Base-by-base conservation (phyloP, 2,329 filamentous ascomycete species). In the Phyllosticta citrichinensis region DNA sequence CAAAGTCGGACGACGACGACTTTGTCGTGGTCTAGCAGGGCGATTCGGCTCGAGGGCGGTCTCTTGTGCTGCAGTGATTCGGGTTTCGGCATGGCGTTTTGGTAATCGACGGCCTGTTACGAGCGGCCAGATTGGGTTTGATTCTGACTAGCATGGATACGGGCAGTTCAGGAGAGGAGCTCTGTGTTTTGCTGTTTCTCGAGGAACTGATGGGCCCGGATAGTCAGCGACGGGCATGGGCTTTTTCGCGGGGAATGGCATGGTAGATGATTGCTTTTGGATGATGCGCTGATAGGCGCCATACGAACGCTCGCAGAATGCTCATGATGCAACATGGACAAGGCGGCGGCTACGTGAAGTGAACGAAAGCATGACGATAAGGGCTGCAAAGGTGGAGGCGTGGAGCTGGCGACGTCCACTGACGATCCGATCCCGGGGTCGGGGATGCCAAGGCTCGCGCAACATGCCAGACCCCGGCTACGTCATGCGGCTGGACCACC, bases 11-110 rank as follows among this genome's bases (percentile, higher is more conserved):
- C 12, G 74, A 75, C 63, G 74, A 75, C 52, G 74, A 76, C 59
- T 76, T 74, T 65, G 73, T 74, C 66, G 74, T 76, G 57, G 66
- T 76, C 58, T 73, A 73, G 60, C 68, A n/a, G 54, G 30, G 51
- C 52, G 35, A 52, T 50, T 35, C 52, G 27, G 35, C 12, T 20
- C n/a, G 52, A n/a, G 35, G 22, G 35, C 58, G n/a, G 58, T 60
- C 59, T 53, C 51, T 60, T 60, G 54, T 25, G 27, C 27, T 30
- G 30, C 12, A 27, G 19, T 30, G 27, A 40, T 55, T 52, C 17
- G 60, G 52, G 10, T 52, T 33, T 55, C 52, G 40, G 61, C 53
- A 59, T 58, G 47, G 61, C 35, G 33, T 33, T 56, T 33, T 33
- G 55, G 30, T 56, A 56, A 17, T 56, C 12, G 14, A 14, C 20